Evolutionary conservation across 345 rosid species (phyloP), one percentile per base, ranked within the genome.

Genomic region (Sonneratia alba): DNA sequence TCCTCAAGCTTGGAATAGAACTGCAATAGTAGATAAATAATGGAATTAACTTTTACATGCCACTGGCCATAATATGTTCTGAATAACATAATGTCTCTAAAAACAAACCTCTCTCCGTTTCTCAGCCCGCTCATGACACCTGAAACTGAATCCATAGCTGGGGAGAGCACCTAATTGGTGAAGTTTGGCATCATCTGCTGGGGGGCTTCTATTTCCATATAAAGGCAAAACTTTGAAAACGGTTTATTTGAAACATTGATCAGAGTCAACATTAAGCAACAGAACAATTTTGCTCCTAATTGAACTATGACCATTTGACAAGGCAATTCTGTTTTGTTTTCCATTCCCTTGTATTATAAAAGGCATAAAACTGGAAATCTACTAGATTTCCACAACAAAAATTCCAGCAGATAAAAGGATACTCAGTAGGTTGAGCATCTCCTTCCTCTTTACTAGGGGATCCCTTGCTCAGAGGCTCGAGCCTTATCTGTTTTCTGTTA

Each of bases 101-200:
- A 45, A 79, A 66, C 69, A 86, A 18, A 96, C 99, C 98, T 96
- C 99, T 84, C 73, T 92, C 77, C 99, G 87, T 86, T 89, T 96
- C 79, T 96, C 99, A 78, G 99, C 99, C 53, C 99, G 89, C 81
- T 91, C 96, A 79, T 87, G 91, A 78, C 99, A 96, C 84, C 78
- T 89, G 74, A 96, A 96, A 77, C 96, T 96, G 87, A 96, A 96
- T 47, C 99, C 98, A 69, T 96, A 96, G 67, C 87, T 92, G 69
- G 99, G 99, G 81, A 91, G 98, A 24, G 85, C 79, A 81, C 93
- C 95, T 21, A 73, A 79, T 84, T 72, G 89, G 21, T 78, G 85
- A 81, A 91, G 75, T 78, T 87, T 91, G 69, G 83, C 80, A 82
- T 96, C 97, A 27, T 81, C 90, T 70, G 81, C 80, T 21, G 76